Base-by-base conservation (phyloP, 2,329 filamentous ascomycete species). In the Didymella sp. region DNA sequence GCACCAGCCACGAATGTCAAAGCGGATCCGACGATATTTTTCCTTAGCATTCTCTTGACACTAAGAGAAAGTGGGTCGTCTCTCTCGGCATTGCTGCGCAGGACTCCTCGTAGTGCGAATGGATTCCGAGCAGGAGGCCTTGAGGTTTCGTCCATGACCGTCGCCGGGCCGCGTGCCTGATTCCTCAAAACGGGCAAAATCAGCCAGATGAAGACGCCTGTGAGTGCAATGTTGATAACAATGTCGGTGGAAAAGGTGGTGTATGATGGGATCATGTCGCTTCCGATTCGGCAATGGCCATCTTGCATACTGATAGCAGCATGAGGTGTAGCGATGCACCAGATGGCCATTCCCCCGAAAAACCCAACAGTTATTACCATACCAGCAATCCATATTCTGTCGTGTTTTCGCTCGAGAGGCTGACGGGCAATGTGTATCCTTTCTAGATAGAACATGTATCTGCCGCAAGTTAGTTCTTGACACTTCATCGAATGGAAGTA, bases 381-480 rank as follows among this genome's bases (percentile, higher is more conserved):
- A 17, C 42, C 42, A 27, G 9, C 15, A 11, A 30, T 19, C 42
- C 42, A 44, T 15, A 44, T 44, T 4, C n/a, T 24, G 19, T 44
- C 42, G 17, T 25, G 42, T 30, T 25, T 30, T 8, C 42, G 42
- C 3, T 44, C 42, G 3, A 31, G 15, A 21, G 42, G 42, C 21
- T 28, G 27, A 27, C 42, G 42, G 11, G n/a, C 42, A 19, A 44
- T 44, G n/a, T 44, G 42, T 27, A 44, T 44, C 9, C 42, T 44
- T 31, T 44, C 42, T 27, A 44, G 25, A 25, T 44, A 44, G 42
- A 44, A 44, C 3, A 44, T 44, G n/a, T 44, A 44, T 12, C 42
- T 44, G 27, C 17, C 9, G 13, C 7, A 17, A 15, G 9, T 44
- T 25, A 44, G n/a, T 31, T 25, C 8, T 44, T 21, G n/a, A 15